Base-by-base conservation (phyloP, 2,329 filamentous ascomycete genomes). In the Ciborinia camelliae region DNA sequence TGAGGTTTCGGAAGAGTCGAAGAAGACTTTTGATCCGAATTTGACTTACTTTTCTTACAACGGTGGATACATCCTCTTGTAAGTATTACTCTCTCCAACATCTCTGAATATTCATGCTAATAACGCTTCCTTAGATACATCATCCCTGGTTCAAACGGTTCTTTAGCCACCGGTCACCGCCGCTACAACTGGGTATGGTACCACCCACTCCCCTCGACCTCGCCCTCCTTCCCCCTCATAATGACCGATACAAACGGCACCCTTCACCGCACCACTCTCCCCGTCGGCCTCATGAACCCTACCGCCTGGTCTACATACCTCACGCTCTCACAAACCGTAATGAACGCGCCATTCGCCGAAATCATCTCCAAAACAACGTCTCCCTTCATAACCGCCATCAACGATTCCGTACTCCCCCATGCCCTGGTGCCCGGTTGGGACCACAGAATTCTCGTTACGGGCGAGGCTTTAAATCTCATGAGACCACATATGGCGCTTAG, bases 181-280 rank as follows among this genome's bases (percentile, higher is more conserved):
- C 76, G 78, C 18, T 74, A 80, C 60, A 82, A 80, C 68, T 81
- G 77, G 70, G 79, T 81, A 20, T 82, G 78, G 73, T 81, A 81
- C 68, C 74, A 74, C 64, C 79, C 80, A 62, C 53, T 66, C 26
- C n/a, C 58, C 7, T 47, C 39, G 15, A 26, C 37, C 41, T 70
- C 69, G 2, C 35, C 48, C 45, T 69, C 71, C 47, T 73, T 69
- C 65, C 65, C 64, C 5, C 63, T 73, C 9, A 61, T 76, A 10
- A 72, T 77, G 71, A 76, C 75, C 7, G 74, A 76, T 52, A 62
- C 63, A 9, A 64, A 71, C 20, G 74, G 74, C 0, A 67, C 67
- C n/a, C 45, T 55, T 2, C 74, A 76, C 62, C 65, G 62, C 6
- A 66, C 59, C 47, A 69, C 70, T 1, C 51, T 73, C 15, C 71